Evolutionary conservation across 2,329 filamentous ascomycete genomes (phyloP).

Genomic region (Zalaria obscura): DNA sequence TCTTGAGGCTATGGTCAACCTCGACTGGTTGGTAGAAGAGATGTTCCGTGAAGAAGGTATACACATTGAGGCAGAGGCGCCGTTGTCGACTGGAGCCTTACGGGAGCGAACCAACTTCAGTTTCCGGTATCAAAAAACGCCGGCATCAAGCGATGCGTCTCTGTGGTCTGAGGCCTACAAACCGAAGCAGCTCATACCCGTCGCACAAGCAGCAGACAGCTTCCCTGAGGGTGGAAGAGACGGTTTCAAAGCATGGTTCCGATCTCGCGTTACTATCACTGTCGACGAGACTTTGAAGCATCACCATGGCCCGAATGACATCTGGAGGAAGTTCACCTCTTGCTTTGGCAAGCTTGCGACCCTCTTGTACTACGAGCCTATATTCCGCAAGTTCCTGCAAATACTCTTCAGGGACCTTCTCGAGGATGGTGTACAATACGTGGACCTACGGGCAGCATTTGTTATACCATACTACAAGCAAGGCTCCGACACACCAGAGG

Average conservation of each 20-base stretch:
- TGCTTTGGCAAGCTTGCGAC: constrained; percentile 62
- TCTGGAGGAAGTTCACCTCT: constrained; percentile 74
- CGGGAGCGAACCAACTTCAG: constrained; percentile 41
- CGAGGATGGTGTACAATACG: constrained; percentile 74
- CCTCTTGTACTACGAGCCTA: constrained; percentile 79
- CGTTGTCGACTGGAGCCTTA: constrained; percentile 40
- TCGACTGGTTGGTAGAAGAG: constrained; percentile 62
- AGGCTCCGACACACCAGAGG: constrained; percentile 50
- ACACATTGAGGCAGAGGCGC: constrained; percentile 47
- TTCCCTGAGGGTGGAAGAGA: constrained; percentile 59
- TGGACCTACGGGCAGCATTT: constrained; percentile 70
- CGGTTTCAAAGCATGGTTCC: constrained; percentile 69
- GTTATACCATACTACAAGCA: constrained; percentile 53
- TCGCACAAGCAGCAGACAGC: constrained; percentile 49
- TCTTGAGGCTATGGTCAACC: constrained; percentile 80
- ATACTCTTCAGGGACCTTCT: constrained; percentile 56
- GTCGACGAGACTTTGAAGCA: constrained; percentile 61
- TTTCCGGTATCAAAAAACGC: constrained; percentile 44
- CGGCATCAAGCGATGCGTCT: constrained; percentile 26
- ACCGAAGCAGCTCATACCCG: constrained; percentile 42
- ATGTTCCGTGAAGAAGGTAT: constrained; percentile 61
- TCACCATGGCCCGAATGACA: constrained; percentile 67
- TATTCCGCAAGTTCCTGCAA: constrained; percentile 64
- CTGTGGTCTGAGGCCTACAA: constrained; percentile 57
- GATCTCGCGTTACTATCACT: constrained; percentile 56